These are phyloP conservation scores for Diaporthe batatas DNA, from an alignment of 2,329 filamentous ascomycete species.

Conservation along the genomic window DNA sequence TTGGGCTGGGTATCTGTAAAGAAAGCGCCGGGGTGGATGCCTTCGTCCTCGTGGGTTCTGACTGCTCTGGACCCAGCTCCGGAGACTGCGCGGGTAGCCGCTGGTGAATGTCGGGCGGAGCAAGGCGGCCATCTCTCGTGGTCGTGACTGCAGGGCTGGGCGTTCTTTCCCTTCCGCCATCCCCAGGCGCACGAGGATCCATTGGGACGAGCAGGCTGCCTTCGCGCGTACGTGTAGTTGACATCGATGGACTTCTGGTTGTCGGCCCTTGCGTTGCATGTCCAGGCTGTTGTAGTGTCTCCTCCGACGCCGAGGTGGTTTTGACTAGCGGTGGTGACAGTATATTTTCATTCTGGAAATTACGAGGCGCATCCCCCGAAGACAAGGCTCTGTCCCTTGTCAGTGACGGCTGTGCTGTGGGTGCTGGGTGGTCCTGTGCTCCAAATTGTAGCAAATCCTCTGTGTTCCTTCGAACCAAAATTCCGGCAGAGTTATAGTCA, in stretches of 20 bases:
- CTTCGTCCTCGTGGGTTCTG: slow-evolving; percentile 21
- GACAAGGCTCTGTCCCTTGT: slow-evolving; percentile 61
- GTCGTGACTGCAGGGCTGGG: slow-evolving; percentile 45
- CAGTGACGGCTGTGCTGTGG: slow-evolving; percentile 11
- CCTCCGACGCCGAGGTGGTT: background rate
- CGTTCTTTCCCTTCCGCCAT: slow-evolving; percentile 46
- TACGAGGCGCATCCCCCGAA: slow-evolving; percentile 57
- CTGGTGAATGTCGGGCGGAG: slow-evolving; percentile 47
- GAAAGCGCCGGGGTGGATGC: slow-evolving; percentile 42
- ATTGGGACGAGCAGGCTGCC: slow-evolving; percentile 19
- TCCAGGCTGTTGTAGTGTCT: slow-evolving; percentile 9
- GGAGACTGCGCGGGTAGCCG: slow-evolving; percentile 41
- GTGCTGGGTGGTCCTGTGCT: slow-evolving; percentile 37
- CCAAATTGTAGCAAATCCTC: slow-evolving; percentile 32
- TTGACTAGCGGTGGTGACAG: slow-evolving; percentile 3
- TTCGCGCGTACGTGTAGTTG: slow-evolving; percentile 14
- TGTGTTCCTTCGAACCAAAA: slow-evolving; percentile 34
- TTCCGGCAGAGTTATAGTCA: slow-evolving; percentile 62
- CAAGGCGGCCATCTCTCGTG: slow-evolving; percentile 49
- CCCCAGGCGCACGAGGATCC: slow-evolving; percentile 48
- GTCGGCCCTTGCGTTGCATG: background rate
- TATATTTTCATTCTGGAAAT: slow-evolving; percentile 46
- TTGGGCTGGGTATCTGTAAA: slow-evolving; percentile 62
- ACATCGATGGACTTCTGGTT: slow-evolving; percentile 6
- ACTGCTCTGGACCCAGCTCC: slow-evolving; percentile 42